Evolutionary conservation across 345 rosid species (phyloP), one percentile per base, ranked within the genome.

Genomic region (Firmiana major): DNA sequence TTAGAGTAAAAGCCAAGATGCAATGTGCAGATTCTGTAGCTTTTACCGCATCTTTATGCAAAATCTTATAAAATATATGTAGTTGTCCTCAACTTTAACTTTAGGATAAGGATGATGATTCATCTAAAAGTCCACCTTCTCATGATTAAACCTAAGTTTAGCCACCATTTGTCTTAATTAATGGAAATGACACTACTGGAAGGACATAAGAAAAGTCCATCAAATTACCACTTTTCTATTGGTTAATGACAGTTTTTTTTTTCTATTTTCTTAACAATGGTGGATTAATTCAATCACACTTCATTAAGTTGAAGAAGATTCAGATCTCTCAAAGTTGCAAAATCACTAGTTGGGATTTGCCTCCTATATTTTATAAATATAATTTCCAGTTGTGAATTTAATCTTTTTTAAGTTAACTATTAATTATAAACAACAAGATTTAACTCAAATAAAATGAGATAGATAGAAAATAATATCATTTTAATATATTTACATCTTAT

Each of bases 51-150:
- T 40, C 42, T 6, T 40, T 40, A 68, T 43, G 60, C 9, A 75
- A 40, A 57, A 72, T 9, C 6, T 24, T n/a, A n/a, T n/a, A n/a
- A n/a, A n/a, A 3, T 28, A 31, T 15, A 62, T 54, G 63, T 38
- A 75, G 62, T 75, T 82, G 36, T 63, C 58, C 69, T 24, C 26
- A 57, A 76, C 57, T 54, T 28, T 78, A 46, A 15, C 24, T 77
- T 73, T 58, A 78, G 83, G 89, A 85, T 85, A 83, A 85, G 81
- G 81, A 80, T 53, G 84, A 65, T 79, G 83, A 43, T 60, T 26
- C 75, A 77, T 17, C 36, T 51, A n/a, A 70, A 57, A 54, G 51
- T 57, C 79, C 63, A 43, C 63, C 81, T 49, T 79, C 53, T 62
- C 21, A 65, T 62, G 13, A 48, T 45, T 66, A 19, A 40, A 48